Percentiles rank a stretch among this genome's conserved stretches.
Evolutionary conservation across 192 early-diverging fungal species (phyloP).

Genomic region (Podila clonocystis): DNA sequence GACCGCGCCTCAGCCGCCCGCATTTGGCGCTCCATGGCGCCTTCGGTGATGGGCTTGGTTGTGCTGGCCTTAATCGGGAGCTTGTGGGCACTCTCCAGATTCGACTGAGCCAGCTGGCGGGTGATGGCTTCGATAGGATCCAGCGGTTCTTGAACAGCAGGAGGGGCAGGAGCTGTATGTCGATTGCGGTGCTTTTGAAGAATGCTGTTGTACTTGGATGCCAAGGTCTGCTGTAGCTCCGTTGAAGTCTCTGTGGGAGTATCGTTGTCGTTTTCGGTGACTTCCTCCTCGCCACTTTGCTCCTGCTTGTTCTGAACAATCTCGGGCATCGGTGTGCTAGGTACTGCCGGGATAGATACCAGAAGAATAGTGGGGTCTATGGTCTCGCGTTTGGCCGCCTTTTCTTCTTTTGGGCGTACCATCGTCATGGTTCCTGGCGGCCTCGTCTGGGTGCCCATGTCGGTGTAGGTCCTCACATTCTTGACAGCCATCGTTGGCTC

Average conservation of each 20-base stretch:
- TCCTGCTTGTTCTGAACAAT: neutral
- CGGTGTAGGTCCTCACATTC: neutral
- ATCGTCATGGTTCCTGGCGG: neutral
- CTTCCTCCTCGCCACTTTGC: neutral
- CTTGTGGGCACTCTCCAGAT: constrained; percentile 14
- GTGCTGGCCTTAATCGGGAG: neutral
- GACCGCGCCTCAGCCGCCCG: constrained; percentile 32
- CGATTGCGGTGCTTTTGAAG: constrained; percentile 14
- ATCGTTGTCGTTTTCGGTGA: neutral
- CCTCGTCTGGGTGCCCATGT: constrained; percentile 13
- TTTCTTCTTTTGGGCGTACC: neutral
- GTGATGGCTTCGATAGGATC: constrained; percentile 38
- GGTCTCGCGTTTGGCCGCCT: neutral
- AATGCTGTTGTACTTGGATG: constrained; percentile 14
- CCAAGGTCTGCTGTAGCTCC: neutral
- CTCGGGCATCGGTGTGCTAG: constrained; percentile 9
- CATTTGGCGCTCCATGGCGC: constrained; percentile 22
- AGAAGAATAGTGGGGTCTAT: constrained; percentile 16
- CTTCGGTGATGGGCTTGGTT: constrained; percentile 18
- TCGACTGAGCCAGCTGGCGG: constrained; percentile 26
- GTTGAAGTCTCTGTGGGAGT: neutral
- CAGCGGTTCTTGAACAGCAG: constrained; percentile 2
- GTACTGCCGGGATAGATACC: constrained; percentile 13
- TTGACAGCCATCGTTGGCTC: constrained; percentile 1
- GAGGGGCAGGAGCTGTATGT: constrained; percentile 6